Evolutionary conservation across 2,329 filamentous ascomycete genomes (phyloP), one percentile per base, ranked within the genome.

Genomic region (Apiospora pterosperma): DNA sequence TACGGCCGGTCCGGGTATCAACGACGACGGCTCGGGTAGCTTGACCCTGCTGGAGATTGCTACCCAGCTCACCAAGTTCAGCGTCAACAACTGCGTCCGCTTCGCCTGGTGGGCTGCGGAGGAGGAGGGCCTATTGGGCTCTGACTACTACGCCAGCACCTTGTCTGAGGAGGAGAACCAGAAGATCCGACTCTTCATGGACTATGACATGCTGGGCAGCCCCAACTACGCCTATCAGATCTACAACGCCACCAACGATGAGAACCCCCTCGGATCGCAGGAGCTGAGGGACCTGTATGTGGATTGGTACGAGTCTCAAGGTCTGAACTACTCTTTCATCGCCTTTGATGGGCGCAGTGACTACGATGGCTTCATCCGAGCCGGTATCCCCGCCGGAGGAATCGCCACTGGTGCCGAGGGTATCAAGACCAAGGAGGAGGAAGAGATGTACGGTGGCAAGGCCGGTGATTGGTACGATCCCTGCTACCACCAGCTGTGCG

Each of bases 311-410:
- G 76, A 82, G 66, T 76, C 80, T 2, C 81, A 88, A 25, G 88
- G 83, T 1, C 81, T 88, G 64, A 88, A 88, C 76, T 89, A 88
- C 74, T 90, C 87, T 0, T 87, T 90, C 65, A 91, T 91, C 34
- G 85, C 87, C 2, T 95, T 96, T 69, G 90, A 93, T 70, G 92
- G 92, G 7, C 88, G 92, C 65, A 92, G 89, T 67, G 92, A 96
- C 76, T 95, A 95, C 71, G 90, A 89, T 61, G 89, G 87, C 1
- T 94, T 95, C 79, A 90, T 93, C 71, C 83, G 86, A 39, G 83
- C 86, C 64, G 89, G 89, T 3, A 92, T 94, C 48, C 90, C 92
- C 0, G 87, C 87, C 1, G 91, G 92, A 28, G 92, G 92, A 36
- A 87, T 94, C 66, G 90, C 91, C 63, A 93, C 91, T 2, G 92